These are phyloP conservation scores for Phytophthora cryptogea DNA, from an alignment of 352 stramenopile species.

Conservation along the genomic window DNA sequence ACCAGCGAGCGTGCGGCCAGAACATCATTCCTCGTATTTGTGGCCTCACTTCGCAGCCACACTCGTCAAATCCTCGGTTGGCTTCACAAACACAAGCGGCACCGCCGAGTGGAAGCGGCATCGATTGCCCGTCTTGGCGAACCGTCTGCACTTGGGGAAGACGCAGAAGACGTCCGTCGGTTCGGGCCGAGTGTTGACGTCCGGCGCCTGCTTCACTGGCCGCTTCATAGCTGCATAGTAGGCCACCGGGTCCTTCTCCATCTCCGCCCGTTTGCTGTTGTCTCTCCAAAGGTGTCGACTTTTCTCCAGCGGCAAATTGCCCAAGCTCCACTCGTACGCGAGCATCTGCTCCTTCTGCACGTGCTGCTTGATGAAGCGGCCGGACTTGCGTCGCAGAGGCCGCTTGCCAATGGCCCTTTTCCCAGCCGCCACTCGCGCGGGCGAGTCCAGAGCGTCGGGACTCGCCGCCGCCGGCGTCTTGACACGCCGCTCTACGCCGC, in stretches of 20 bases:
- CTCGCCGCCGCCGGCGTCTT: conserved; percentile 11
- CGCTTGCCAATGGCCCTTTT: conserved; percentile 8
- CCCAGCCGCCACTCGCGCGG: neutral
- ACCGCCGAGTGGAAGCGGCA: conserved; percentile 65
- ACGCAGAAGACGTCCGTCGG: conserved; percentile 56
- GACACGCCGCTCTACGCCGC: conserved; percentile 42
- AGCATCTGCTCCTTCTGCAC: conserved; percentile 51
- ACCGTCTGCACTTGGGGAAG: conserved; percentile 45
- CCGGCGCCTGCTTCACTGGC: conserved; percentile 9
- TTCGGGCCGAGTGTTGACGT: conserved; percentile 34
- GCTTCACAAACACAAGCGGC: conserved; percentile 31
- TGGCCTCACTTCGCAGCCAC: conserved; percentile 12
- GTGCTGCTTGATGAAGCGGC: conserved; percentile 36
- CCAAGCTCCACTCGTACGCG: conserved; percentile 68
- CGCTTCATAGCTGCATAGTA: conserved; percentile 2
- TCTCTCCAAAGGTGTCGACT: conserved; percentile 64
- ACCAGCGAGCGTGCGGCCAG: neutral
- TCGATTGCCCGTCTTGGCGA: conserved; percentile 61
- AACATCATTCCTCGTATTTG: neutral
- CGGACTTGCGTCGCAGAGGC: conserved; percentile 25
- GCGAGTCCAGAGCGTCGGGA: neutral
- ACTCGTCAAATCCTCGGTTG: neutral
- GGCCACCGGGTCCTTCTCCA: conserved; percentile 33
- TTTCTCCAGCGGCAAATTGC: conserved; percentile 54
- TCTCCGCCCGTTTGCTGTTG: conserved; percentile 53